Percentiles rank a stretch among this genome's conserved stretches.
Evolutionary conservation across 352 stramenopile genomes (phyloP).

Genomic region (Paralagenidium karlingii): DNA sequence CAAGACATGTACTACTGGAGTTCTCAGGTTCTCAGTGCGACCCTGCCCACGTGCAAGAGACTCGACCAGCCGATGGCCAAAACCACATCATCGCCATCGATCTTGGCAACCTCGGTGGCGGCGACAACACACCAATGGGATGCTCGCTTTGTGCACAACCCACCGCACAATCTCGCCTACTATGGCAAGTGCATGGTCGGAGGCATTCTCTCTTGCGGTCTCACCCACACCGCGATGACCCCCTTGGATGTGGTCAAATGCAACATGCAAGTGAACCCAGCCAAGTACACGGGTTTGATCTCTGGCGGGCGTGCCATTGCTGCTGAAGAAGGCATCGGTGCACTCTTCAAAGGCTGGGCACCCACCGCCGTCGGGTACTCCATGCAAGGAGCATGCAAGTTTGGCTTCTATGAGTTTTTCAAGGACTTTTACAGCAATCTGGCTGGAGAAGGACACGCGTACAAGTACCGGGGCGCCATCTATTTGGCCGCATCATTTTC

Average conservation of each 20-base stretch:
- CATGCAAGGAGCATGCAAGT: constrained; percentile 85
- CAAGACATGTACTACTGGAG: too few species aligned
- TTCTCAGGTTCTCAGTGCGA: neutral
- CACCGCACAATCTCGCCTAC: constrained; percentile 82
- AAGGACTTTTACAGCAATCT: constrained; percentile 90
- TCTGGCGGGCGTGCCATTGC: constrained; percentile 79
- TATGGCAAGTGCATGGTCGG: constrained; percentile 93
- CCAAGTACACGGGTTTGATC: constrained; percentile 74
- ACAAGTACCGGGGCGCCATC: constrained; percentile 88
- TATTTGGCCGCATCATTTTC: constrained; percentile 88
- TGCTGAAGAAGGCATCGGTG: constrained; percentile 65
- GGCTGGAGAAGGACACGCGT: constrained; percentile 84
- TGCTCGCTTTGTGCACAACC: constrained; percentile 61
- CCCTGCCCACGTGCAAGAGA: neutral
- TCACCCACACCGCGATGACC: constrained; percentile 89
- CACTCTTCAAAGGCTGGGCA: constrained; percentile 87
- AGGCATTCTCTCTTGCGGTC: constrained; percentile 86
- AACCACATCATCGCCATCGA: constrained; percentile 4
- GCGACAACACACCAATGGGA: constrained; percentile 41
- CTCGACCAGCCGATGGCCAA: constrained; percentile 1
- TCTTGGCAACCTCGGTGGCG: constrained; percentile 60
- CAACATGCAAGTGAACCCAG: constrained; percentile 89
- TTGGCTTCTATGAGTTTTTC: constrained; percentile 94
- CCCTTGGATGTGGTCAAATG: constrained; percentile 92
- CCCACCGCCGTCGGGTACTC: constrained; percentile 89